Conservation (phyloP, 306 rosid genomes). For the Cucurbita ficifolia region DNA sequence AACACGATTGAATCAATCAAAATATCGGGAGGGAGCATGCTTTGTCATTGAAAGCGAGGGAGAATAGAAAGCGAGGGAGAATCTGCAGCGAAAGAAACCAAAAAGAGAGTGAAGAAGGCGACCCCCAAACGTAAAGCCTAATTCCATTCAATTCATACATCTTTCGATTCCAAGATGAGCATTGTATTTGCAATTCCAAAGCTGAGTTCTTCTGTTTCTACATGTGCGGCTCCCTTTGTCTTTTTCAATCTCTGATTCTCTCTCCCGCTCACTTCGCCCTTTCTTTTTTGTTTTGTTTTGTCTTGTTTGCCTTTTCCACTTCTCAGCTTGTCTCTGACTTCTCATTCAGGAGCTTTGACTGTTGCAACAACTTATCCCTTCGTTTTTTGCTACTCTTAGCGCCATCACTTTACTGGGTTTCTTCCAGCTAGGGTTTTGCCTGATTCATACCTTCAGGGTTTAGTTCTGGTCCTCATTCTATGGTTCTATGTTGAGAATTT, state of each 20-base stretch:
- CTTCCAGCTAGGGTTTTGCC: constrained; percentile 10
- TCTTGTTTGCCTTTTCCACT: neutral
- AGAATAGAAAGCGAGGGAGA: neutral
- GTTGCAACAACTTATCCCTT: constrained; percentile 13
- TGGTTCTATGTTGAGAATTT: neutral
- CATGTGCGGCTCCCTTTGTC: neutral
- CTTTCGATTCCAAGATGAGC: neutral
- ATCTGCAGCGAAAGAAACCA: neutral
- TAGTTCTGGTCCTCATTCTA: neutral
- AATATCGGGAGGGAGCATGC: neutral
- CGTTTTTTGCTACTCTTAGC: neutral
- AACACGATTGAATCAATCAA: neutral
- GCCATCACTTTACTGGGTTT: neutral
- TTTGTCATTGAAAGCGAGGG: neutral
- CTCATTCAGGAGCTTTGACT: constrained; percentile 20
- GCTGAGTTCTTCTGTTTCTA: neutral
- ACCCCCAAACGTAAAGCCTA: neutral
- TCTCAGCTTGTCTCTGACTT: neutral
- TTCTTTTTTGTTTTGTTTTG: no score
- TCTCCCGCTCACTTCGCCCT: no score
- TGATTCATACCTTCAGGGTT: constrained; percentile 2
- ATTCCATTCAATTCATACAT: neutral
- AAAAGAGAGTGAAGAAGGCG: neutral
- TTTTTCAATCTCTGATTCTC: neutral
- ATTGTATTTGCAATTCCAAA: neutral